phyloP scores from a whole-genome alignment of 306 rosid species.

The Cucurbita pepo region DNA sequence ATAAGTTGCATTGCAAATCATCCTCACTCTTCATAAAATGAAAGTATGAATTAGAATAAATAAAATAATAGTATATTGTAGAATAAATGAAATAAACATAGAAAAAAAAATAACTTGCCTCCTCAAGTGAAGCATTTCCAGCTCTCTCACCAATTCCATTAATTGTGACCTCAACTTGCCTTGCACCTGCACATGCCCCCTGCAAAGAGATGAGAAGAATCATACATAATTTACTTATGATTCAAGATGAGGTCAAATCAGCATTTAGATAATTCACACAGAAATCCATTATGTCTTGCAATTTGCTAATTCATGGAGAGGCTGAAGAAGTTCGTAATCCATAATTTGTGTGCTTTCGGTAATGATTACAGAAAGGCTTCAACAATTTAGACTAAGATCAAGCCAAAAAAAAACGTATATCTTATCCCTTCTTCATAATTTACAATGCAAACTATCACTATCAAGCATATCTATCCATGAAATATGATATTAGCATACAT shows the following conservation, averaged over 20 bases:
- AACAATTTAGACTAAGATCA: background rate
- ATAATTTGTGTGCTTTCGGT: background rate
- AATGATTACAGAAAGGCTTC: background rate
- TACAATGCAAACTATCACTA: background rate
- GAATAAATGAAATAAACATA: background rate
- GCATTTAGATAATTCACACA: background rate
- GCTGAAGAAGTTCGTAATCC: background rate
- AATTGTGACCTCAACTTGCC: slow-evolving; percentile 91
- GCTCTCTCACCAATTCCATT: slow-evolving; percentile 99
- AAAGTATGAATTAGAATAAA: background rate
- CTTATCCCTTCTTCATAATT: background rate
- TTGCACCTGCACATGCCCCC: slow-evolving; percentile 95
- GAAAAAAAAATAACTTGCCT: slow-evolving; percentile 29
- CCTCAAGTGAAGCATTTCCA: slow-evolving; percentile 95
- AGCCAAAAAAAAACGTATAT: background rate
- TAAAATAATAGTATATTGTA: background rate
- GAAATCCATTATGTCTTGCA: background rate
- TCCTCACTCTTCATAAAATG: background rate
- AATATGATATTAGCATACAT: background rate
- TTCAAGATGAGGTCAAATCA: background rate
- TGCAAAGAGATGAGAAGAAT: slow-evolving; percentile 22
- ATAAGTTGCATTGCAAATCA: background rate
- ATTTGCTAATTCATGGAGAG: background rate
- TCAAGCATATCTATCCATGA: background rate
- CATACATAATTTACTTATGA: background rate